phyloP scores from a whole-genome alignment of 2,329 filamentous ascomycete species.

The Anthostomella pinea region DNA sequence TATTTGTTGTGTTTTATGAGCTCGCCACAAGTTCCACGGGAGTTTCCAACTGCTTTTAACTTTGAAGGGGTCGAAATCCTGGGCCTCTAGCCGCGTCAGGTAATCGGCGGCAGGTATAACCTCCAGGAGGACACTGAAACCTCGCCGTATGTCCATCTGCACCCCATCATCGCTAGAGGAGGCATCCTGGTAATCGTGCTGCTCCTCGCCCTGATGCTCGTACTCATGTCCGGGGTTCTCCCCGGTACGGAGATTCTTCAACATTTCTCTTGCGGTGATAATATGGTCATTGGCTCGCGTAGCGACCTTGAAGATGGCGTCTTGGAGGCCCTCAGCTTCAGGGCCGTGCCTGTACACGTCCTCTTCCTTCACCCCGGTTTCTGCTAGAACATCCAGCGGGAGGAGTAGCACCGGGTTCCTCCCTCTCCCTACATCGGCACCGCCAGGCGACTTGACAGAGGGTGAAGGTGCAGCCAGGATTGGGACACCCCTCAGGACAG shows the following conservation, averaged over 20 bases:
- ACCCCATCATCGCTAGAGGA: conserved; percentile 35
- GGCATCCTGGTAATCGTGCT: conserved; percentile 49
- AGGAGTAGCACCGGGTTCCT: conserved; percentile 62
- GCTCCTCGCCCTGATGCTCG: conserved; percentile 79
- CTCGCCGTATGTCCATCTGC: conserved; percentile 49
- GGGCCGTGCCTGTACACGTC: conserved; percentile 81
- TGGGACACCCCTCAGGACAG: conserved; percentile 82
- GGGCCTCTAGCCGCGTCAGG: conserved; percentile 71
- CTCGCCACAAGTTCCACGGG: conserved; percentile 69
- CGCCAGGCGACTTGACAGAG: conserved; percentile 41
- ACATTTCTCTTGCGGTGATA: conserved; percentile 89
- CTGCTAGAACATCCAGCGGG: conserved; percentile 86
- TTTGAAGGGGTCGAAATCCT: conserved; percentile 80
- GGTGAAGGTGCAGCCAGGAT: conserved; percentile 76
- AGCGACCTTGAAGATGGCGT: conserved; percentile 88
- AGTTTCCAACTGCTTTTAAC: conserved; percentile 73
- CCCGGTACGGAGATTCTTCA: conserved; percentile 73
- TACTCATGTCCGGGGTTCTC: conserved; percentile 79
- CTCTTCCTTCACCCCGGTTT: conserved; percentile 78
- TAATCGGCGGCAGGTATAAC: conserved; percentile 76
- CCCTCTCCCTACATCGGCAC: conserved; percentile 35
- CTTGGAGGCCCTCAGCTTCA: conserved; percentile 74
- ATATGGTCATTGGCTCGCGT: conserved; percentile 94
- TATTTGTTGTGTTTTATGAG: conserved; percentile 47
- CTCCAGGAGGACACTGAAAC: conserved; percentile 78